Percentiles rank a stretch among this genome's conserved stretches.
Evolutionary conservation across 306 rosid species (phyloP).

Genomic region (Quercus parvula): DNA sequence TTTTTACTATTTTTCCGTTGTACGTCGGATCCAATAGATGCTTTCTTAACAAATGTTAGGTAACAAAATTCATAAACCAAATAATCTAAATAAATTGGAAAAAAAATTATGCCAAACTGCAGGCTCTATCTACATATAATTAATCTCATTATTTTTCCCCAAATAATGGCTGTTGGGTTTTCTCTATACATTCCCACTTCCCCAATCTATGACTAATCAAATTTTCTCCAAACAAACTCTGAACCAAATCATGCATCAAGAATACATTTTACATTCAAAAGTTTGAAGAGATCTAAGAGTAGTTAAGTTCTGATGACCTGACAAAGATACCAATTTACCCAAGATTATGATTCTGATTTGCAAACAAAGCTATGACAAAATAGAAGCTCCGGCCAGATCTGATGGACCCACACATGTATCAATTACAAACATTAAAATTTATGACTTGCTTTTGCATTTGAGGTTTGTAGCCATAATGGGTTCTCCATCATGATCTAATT

Average conservation of each 20-base stretch:
- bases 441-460: slow-evolving; percentile 15
- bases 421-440: slow-evolving; percentile 33
- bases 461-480: not conserved
- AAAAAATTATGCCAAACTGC: no score
- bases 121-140: not conserved
- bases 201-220: slow-evolving; percentile 58
- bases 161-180: slow-evolving; percentile 21
- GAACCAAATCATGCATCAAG: slow-evolving; percentile 36
- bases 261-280: slow-evolving; percentile 11
- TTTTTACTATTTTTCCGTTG: not conserved
- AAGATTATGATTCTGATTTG: slow-evolving; percentile 77
- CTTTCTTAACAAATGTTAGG: no score
- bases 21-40: no score
- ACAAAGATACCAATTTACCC: slow-evolving; percentile 52
- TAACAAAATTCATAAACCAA: no score
- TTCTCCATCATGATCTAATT: not conserved
- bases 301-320: slow-evolving; percentile 49
- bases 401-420: slow-evolving; percentile 43
- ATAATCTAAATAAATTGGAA: no score
- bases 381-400: slow-evolving; percentile 37
- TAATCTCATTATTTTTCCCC: not conserved
- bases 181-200: slow-evolving; percentile 5
- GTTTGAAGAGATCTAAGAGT: slow-evolving; percentile 27
- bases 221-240: slow-evolving; percentile 27
- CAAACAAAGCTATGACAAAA: slow-evolving; percentile 40